Evolutionary conservation across 2,329 filamentous ascomycete species (phyloP).

Genomic region (Stagonosporopsis vannaccii): DNA sequence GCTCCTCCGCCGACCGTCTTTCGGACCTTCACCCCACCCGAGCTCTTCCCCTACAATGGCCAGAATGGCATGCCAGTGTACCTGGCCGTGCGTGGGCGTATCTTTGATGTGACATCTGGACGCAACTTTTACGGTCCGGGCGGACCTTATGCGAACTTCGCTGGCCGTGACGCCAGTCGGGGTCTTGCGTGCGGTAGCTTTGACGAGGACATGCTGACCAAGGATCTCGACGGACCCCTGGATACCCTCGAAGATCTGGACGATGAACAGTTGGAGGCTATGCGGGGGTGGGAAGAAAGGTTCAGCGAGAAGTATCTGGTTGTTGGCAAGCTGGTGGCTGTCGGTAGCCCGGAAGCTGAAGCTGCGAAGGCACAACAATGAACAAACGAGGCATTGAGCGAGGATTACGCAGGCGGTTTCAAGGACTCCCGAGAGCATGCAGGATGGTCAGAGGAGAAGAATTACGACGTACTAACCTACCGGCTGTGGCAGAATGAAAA

Average conservation of each 20-base stretch:
- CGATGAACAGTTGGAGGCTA: slow-evolving; percentile 78
- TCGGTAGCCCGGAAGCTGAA: slow-evolving; percentile 62
- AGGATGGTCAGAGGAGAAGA: background rate
- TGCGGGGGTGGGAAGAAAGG: slow-evolving; percentile 90
- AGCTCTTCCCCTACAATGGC: slow-evolving; percentile 88
- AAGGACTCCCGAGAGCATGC: background rate
- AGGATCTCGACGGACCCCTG: slow-evolving; percentile 83
- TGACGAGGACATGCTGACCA: slow-evolving; percentile 59
- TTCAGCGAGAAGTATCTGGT: slow-evolving; percentile 94
- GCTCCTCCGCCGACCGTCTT: slow-evolving; percentile 78
- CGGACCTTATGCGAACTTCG: slow-evolving; percentile 95
- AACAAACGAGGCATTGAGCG: background rate
- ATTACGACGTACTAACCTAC: background rate
- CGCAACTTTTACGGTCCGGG: slow-evolving; percentile 96
- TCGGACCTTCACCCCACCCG: slow-evolving; percentile 81
- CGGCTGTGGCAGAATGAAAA: background rate
- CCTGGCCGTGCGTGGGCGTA: slow-evolving; percentile 86
- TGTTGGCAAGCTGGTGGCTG: slow-evolving; percentile 83
- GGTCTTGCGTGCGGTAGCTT: slow-evolving; percentile 62
- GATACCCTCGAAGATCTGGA: slow-evolving; percentile 77
- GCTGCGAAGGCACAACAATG: slow-evolving; percentile 42
- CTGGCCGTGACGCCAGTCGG: slow-evolving; percentile 86
- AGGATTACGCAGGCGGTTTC: background rate
- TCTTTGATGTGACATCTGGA: slow-evolving; percentile 89
- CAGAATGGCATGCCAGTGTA: slow-evolving; percentile 76